Evolutionary conservation across 148 eudicot genomes (phyloP), one percentile per base, ranked within the genome.

Genomic region (Gaultheria prostrata): DNA sequence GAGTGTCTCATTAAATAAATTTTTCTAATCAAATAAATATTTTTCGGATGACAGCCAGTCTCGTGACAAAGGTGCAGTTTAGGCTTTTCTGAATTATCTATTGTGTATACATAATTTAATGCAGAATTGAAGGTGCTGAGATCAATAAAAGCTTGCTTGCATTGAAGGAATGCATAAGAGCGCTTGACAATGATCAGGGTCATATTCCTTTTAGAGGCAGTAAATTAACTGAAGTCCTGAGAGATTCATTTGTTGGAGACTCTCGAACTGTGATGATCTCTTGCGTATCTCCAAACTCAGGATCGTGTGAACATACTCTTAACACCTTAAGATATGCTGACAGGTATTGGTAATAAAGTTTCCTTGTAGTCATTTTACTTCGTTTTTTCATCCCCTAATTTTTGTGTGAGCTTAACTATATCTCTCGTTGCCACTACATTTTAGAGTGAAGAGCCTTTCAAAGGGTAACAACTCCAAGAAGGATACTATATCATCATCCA

Each of bases 91-190:
- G 48, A 20, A 39, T 74, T 43, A 8, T 39, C 61, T 53, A 46
- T 28, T 56, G 48, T 73, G 45, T 67, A 76, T 54, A 20, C 39
- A 20, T 32, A 78, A 57, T 84, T 50, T 74, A 26, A 6, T 57
- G 85, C 89, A 92, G 97, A 85, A 92, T 95, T 86, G 99, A 97
- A 89, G 99, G 99, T 32, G 99, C 99, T 70, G 99, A 97, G 88
- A 97, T 97, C 84, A 97, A 97, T 85, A 94, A 94, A 94, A 97
- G 98, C 86, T 93, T 95, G 91, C 98, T 97, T 77, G 99, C 99
- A 2, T 82, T 97, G 80, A 97, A 97, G 87, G 98, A 97, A 87
- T 97, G 99, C 89, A 97, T 97, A 82, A 92, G 99, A 87, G 99
- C 99, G 33, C 98, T 97, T 76, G 99, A 97, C 88, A 95, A 93